These are phyloP conservation scores for Paspalum notatum DNA, from an alignment of 176 grass and related monocot species.

Conservation along the genomic window DNA sequence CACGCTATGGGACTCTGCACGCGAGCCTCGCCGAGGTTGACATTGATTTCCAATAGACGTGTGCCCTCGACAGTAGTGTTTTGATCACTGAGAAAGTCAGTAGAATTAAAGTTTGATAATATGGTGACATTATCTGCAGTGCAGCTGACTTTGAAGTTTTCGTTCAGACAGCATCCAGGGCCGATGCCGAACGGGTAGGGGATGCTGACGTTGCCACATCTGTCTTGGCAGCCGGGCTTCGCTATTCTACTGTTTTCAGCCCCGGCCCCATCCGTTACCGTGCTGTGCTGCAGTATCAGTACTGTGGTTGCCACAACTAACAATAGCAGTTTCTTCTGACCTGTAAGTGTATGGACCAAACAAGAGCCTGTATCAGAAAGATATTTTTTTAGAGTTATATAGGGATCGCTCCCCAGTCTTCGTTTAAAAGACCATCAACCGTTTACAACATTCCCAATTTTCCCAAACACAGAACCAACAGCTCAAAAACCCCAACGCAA, in stretches of 20 bases:
- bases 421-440: too few relatives aligned
- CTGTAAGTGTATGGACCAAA: neutral
- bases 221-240: constrained; percentile 18
- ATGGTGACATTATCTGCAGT: neutral
- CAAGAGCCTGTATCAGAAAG: too few relatives aligned
- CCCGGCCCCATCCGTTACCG: neutral
- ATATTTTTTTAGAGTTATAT: too few relatives aligned
- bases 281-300: neutral
- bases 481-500: too few relatives aligned
- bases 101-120: neutral
- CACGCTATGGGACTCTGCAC: neutral
- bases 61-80: neutral
- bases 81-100: too few relatives aligned
- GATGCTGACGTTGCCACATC: constrained; percentile 53
- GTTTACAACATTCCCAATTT: too few relatives aligned
- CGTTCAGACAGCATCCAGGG: neutral
- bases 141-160: neutral
- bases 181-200: constrained; percentile 61
- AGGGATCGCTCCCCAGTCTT: too few relatives aligned
- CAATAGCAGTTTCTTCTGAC: neutral
- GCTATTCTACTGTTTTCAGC: neutral
- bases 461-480: too few relatives aligned
- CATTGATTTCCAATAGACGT: neutral
- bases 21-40: neutral
- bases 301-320: neutral